A percentile compares a stretch with the other conserved stretches of the same genome.
Evolutionary conservation across 352 stramenopile species (phyloP).

Genomic region (Peronospora tabacina): DNA sequence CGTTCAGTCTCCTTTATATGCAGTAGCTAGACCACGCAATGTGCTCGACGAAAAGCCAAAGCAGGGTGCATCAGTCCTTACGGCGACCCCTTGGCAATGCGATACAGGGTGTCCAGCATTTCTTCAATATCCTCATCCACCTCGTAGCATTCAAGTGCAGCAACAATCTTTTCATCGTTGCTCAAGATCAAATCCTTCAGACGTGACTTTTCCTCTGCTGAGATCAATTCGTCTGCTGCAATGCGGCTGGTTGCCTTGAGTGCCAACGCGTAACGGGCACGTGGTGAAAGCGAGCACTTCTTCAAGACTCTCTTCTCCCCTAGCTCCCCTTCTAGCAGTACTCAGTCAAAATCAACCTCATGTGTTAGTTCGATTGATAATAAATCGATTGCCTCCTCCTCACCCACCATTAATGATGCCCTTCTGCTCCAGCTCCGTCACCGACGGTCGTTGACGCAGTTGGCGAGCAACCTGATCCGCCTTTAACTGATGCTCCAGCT

Average conservation of each 20-base stretch:
- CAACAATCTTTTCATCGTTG: conserved; percentile 68
- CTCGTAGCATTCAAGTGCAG: conserved; percentile 76
- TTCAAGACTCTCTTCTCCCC: conserved; percentile 35
- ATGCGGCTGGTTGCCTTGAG: conserved; percentile 73
- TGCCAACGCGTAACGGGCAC: conserved; percentile 69
- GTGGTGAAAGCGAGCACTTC: conserved; percentile 46
- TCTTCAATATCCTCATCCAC: conserved; percentile 77
- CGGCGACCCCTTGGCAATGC: conserved; percentile 51
- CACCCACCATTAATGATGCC: conserved; percentile 72
- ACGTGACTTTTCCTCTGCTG: conserved; percentile 60
- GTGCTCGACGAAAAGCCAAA: conserved; percentile 9
- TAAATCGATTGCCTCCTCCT: conserved; percentile 5
- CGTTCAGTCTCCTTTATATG: conserved; percentile 8
- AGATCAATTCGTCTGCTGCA: conserved; percentile 76
- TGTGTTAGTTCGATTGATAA: conserved; percentile 6
- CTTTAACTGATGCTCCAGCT: conserved; percentile 67
- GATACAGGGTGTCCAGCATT: conserved; percentile 79
- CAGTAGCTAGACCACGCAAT: conserved; percentile 1
- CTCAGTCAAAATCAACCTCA: conserved; percentile 4
- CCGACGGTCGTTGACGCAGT: conserved; percentile 58
- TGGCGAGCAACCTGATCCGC: conserved; percentile 58
- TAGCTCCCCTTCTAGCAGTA: conserved; percentile 55
- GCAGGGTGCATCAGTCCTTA: conserved; percentile 10
- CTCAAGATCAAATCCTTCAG: conserved; percentile 81
- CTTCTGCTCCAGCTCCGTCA: conserved; percentile 67